Conservation (phyloP, 176 grass and related monocot genomes). For the Juncus inflexus region DNA sequence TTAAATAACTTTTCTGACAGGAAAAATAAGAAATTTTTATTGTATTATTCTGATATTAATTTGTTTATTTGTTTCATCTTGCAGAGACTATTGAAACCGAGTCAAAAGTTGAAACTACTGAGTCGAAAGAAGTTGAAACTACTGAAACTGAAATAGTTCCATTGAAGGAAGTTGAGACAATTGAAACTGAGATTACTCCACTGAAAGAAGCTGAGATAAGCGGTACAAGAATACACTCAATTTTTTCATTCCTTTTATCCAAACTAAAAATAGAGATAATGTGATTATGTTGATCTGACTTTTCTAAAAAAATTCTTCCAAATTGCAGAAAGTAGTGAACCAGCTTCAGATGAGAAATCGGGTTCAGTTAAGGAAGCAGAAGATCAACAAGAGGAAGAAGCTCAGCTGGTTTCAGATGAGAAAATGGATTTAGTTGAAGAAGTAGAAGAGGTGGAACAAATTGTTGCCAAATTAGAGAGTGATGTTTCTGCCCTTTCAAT, state of each 20-base stretch:
- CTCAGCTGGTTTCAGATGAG: background rate
- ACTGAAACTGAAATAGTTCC: too few relatives aligned
- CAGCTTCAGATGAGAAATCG: conserved; percentile 19
- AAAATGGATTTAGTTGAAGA: background rate
- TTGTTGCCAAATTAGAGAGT: background rate
- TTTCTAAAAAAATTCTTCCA: background rate
- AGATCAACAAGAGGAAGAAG: background rate
- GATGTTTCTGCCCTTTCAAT: too few relatives aligned
- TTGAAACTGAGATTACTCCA: background rate
- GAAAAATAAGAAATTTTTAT: background rate
- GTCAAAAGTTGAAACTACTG: background rate
- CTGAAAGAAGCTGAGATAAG: background rate
- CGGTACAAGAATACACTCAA: too few relatives aligned
- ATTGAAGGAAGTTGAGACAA: too few relatives aligned
- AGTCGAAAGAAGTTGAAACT: too few relatives aligned
- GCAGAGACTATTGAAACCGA: conserved; percentile 9
- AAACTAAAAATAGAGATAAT: background rate
- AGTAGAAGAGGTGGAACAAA: background rate
- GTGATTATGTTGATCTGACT: conserved; percentile 1
- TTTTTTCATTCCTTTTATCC: too few relatives aligned
- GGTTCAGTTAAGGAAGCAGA: background rate
- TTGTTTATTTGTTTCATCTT: conserved; percentile 27
- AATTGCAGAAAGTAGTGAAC: background rate
- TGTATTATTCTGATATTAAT: conserved; percentile 15
- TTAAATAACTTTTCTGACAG: background rate